Conservation (phyloP, 768 basidiomycete genomes). For the Sporobolomyces pararoseus region DNA sequence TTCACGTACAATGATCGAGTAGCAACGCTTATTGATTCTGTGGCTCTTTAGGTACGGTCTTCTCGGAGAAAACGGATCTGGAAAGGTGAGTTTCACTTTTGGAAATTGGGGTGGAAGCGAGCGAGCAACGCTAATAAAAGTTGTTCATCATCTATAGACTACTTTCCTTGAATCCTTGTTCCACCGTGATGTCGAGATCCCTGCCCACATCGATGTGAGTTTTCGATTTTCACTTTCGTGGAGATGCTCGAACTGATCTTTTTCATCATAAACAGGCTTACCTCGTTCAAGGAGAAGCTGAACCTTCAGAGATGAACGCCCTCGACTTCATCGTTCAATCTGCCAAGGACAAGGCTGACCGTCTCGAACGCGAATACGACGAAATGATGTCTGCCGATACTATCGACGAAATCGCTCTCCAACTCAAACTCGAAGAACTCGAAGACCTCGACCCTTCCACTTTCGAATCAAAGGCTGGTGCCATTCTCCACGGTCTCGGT, state of each 20-base stretch:
- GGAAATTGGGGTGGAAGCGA: not conserved
- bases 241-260: not conserved
- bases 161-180: constrained; percentile 94
- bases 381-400: constrained; percentile 84
- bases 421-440: constrained; percentile 86
- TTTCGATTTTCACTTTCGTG: not conserved
- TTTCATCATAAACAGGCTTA: constrained; percentile 67
- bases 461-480: constrained; percentile 91
- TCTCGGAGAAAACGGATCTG: constrained; percentile 95
- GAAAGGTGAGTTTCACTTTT: constrained; percentile 81
- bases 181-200: constrained; percentile 90
- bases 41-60: constrained; percentile 65
- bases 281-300: constrained; percentile 90
- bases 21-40: too few relatives aligned
- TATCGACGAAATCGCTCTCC: constrained; percentile 81
- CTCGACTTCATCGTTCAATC: constrained; percentile 92
- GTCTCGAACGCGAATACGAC: constrained; percentile 88
- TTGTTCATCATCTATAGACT: constrained; percentile 57
- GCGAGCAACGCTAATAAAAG: too few relatives aligned
- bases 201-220: constrained; percentile 74
- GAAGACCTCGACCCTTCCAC: constrained; percentile 94
- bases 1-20: too few relatives aligned
- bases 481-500: constrained; percentile 95
- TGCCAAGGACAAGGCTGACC: constrained; percentile 86
- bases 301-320: constrained; percentile 92